Evolutionary conservation across 257 asterid genomes (phyloP), one percentile per base, ranked within the genome.

Genomic region (Nicotiana noctiflora): DNA sequence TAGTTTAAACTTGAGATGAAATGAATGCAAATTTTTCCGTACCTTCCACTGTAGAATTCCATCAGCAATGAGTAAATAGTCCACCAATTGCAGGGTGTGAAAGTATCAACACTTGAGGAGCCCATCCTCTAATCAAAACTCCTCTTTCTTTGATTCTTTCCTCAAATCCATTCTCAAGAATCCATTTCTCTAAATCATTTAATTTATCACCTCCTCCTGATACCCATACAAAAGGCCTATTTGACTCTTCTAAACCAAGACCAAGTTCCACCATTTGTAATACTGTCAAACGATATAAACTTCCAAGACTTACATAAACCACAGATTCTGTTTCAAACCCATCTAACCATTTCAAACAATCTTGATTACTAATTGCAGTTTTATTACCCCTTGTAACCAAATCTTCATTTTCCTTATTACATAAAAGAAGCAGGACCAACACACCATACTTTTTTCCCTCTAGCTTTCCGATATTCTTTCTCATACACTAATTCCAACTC

Each of bases 1-100:
- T 87, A 0, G 83, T 60, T 4, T 86, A 68, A 4, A 10, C 8
- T 9, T 23, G 4, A 61, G 1, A 61, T 21, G 0, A 21, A 17
- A 61, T 61, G 18, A 61, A 2, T 2, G 21, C 10, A 23, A 1
- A 12, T 55, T 18, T 0, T 19, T 19, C 8, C 4, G 83, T 60
- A 32, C 90, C 90, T 82, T 88, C 92, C 1, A 88, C 56, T 0
- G 88, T 85, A 31, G 93, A 90, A 11, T 90, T 89, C 89, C 93
- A 89, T 1, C 93, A 91, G 17, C 91, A 86, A 23, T 88, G 91
- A 8, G 90, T 86, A 57, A 88, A 81, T 62, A 89, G 82, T 18
- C 86, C 90, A 4, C 87, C 88, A 0, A 84, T 34, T 3, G 90
- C 64, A 0, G 79, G 65, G 60, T 89, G 92, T 5, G 90, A 82